Evolutionary conservation across 345 rosid genomes (phyloP), one percentile per base, ranked within the genome.

Genomic region (Reutealis trisperma): DNA sequence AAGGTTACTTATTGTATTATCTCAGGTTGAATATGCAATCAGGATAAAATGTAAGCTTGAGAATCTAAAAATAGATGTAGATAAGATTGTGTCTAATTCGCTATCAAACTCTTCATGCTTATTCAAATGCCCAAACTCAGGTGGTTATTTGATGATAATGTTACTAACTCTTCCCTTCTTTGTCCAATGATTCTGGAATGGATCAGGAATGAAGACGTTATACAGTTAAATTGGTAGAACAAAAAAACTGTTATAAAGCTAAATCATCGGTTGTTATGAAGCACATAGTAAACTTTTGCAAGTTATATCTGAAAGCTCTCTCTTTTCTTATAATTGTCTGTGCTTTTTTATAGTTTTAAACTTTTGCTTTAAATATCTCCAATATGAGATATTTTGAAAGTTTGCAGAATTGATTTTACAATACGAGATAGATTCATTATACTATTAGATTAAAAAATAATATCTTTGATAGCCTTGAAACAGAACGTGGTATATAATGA

Each of bases 161-260:
- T 59, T 47, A 47, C 51, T 47, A 47, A 47, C 8, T 22, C 32
- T 47, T 45, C 0, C 11, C 2, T 32, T 73, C 24, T 74, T 21
- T 16, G 11, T 41, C 6, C 22, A 67, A 14, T 74, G 57, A 32
- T 74, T 52, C 32, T 70, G 45, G 9, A 57, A 21, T 74, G 41
- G 45, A 73, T 71, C 83, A 93, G 98, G 97, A 89, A 89, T 66
- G 98, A 95, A 84, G 84, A 90, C 76, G 67, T 90, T 19, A 60
- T 95, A 9, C 93, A 90, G 99, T 98, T 92, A 90, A 86, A 44
- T 44, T 25, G n/a, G n/a, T n/a, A n/a, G n/a, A n/a, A n/a, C n/a
- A n/a, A n/a, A n/a, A n/a, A n/a, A 0, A 47, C 2, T 5, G 6
- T 10, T 64, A n/a, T 11, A 37, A 13, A 44, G 32, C 24, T 69